A percentile compares a stretch with the other conserved stretches of the same genome.
Conservation (phyloP, 257 asterid species). For the Jasminum sambac region DNA sequence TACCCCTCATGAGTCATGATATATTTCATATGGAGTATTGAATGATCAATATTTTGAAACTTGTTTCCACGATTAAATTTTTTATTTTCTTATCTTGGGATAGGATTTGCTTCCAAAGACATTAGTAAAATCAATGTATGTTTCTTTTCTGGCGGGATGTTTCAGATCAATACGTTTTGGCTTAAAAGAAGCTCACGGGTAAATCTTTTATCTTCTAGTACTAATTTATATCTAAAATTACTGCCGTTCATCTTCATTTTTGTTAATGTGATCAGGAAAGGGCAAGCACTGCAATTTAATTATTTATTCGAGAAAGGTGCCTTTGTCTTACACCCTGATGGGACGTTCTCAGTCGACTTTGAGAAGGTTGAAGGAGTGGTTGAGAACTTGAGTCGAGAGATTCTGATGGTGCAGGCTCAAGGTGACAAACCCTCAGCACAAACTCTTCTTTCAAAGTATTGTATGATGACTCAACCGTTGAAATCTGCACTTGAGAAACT, state of each 20-base stretch:
- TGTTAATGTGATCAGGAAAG: slow-evolving; percentile 58
- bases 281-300: slow-evolving; percentile 93
- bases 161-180: slow-evolving; percentile 97
- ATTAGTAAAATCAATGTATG: slow-evolving; percentile 80
- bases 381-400: slow-evolving; percentile 82
- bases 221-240: slow-evolving; percentile 9
- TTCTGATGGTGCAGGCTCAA: slow-evolving; percentile 83
- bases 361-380: slow-evolving; percentile 83
- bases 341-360: slow-evolving; percentile 73
- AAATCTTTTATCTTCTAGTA: slow-evolving; percentile 20
- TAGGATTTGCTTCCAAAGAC: slow-evolving; percentile 72
- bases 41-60: neutral
- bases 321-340: slow-evolving; percentile 54
- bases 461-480: slow-evolving; percentile 58
- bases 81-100: slow-evolving; percentile 22
- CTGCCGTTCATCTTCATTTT: slow-evolving; percentile 21
- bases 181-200: slow-evolving; percentile 97
- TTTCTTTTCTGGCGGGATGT: slow-evolving; percentile 94
- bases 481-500: slow-evolving; percentile 64
- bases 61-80: neutral
- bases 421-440: slow-evolving; percentile 79
- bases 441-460: slow-evolving; percentile 56
- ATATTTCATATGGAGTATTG: neutral
- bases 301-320: slow-evolving; percentile 82
- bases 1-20: neutral